Base-by-base conservation (phyloP, 2,329 filamentous ascomycete genomes). In the Ophiocordyceps unilateralis region DNA sequence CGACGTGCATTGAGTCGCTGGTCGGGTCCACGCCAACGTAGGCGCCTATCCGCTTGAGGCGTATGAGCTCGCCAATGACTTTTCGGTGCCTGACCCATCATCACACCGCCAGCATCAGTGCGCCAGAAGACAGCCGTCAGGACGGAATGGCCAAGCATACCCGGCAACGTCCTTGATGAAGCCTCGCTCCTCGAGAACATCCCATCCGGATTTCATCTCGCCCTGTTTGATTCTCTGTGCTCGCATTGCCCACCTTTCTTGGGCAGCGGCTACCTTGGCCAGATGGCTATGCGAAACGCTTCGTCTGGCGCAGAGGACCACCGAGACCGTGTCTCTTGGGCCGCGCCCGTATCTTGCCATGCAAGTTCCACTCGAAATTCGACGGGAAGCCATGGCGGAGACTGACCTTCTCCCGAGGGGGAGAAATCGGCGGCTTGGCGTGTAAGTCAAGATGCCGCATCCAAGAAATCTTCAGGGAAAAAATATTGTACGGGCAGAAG, bases 11-110 rank as follows among this genome's bases (percentile, higher is more conserved):
- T 2, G 84, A 91, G 44, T 75, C 67, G 14, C 83, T 83, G 0
- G 85, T 91, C 5, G 85, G 83, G 55, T 93, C 85, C 53, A 91
- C 75, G 50, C 85, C 85, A 43, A 84, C 81, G 54, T 93, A 93
- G 46, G 74, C 78, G 47, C 79, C 81, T 50, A 86, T 74, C 47
- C 79, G 69, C 55, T 78, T 79, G 22, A 64, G 58, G 5, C 69
- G 72, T 64, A 91, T 72, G 20, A 83, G 65, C 49, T 72, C 68
- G 42, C 77, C 70, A 52, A 89, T 70, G 39, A 66, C 65, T 1
- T 65, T 52, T 37, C 70, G 59, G 44, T 70, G 63, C 36, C 66
- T 68, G 43, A 21, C 34, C n/a, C n/a, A n/a, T n/a, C n/a, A n/a
- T n/a, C 12, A 5, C 21, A 24, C 20, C 12, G 12, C 21, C 38